Conservation (phyloP, 768 basidiomycete species). For the Pleurotus tuber-regium region DNA sequence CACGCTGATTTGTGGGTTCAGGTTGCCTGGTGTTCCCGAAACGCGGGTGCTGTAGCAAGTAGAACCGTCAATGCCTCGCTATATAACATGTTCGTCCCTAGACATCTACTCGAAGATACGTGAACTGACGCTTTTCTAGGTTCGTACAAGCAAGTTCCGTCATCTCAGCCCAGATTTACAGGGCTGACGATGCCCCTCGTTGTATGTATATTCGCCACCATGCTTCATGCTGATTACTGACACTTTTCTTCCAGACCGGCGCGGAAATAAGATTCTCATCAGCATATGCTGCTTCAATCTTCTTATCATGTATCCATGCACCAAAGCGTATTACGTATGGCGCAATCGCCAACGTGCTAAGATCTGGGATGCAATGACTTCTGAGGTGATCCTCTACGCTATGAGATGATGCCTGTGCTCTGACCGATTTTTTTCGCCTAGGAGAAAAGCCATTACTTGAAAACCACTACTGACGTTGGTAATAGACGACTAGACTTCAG, state of each 20-base stretch:
- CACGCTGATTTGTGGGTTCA: slow-evolving; percentile 45
- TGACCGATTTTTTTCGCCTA: slow-evolving; percentile 19
- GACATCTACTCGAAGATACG: neutral
- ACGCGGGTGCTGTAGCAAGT: slow-evolving; percentile 57
- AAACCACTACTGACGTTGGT: slow-evolving; percentile 56
- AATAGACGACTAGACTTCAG: slow-evolving; percentile 64
- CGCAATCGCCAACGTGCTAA: slow-evolving; percentile 51
- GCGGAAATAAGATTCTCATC: slow-evolving; percentile 58
- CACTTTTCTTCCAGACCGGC: slow-evolving; percentile 37
- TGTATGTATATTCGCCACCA: slow-evolving; percentile 32
- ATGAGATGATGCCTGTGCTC: neutral
- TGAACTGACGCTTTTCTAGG: slow-evolving; percentile 17
- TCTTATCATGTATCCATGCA: slow-evolving; percentile 48
- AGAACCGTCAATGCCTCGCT: slow-evolving; percentile 58
- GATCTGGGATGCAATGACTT: slow-evolving; percentile 57
- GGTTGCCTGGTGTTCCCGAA: slow-evolving; percentile 60
- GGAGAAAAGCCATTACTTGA: slow-evolving; percentile 55
- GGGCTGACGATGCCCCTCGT: slow-evolving; percentile 51
- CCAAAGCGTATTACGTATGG: slow-evolving; percentile 57
- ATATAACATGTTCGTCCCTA: slow-evolving; percentile 46
- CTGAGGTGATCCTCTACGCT: slow-evolving; percentile 31
- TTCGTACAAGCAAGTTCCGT: slow-evolving; percentile 43
- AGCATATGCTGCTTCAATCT: slow-evolving; percentile 49
- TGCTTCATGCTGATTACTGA: neutral
- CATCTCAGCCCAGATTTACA: slow-evolving; percentile 57